Base-by-base conservation (phyloP, 495 filamentous ascomycete genomes). In the Aspergillus leporis region DNA sequence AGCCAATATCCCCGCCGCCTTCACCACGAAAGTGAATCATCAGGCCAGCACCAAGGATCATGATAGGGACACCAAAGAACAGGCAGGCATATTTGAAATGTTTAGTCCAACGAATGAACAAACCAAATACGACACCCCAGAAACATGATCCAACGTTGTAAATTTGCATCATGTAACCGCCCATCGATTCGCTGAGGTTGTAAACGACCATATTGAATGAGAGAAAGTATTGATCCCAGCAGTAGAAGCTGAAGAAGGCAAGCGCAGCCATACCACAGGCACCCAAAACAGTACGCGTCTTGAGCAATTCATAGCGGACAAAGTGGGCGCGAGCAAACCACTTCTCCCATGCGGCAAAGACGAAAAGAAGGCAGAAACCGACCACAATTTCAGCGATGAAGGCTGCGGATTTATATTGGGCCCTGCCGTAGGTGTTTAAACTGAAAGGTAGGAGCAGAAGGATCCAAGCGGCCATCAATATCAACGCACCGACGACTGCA, bases 131-230 rank as follows among this genome's bases (percentile, higher is more conserved):
- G 43, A 87, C 70, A 22, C 78, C 75, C 73, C 77, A 85, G 64
- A 90, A 47, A 19, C 43, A 47, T 1, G 43, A 47, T 5, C 43
- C 43, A 23, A 47, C 43, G 19, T 47, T 47, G 43, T 47, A 47
- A 4, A 47, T 47, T 6, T 47, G 19, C 19, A 23, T 3, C 43
- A 47, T 78, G 68, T 90, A 92, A 13, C 81, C 82, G 1, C 87
- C 77, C 34, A 86, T 57, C 4, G 74, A 75, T 53, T 87, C 60
- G 63, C 61, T 74, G 5, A 91, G 78, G 46, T 77, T 68, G 69
- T 86, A 82, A 50, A 92, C 90, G n/a, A 90, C 86, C 71, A 89
- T 85, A 5, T 90, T 74, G 73, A 86, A 91, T 31, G 84, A 85
- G 58, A 71, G 76, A 74, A 87, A 89, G 70, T 84, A 88, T 45